Base-by-base conservation (phyloP, 1,284 basidiomycete species). In the Cryptococcus deneoformans region DNA sequence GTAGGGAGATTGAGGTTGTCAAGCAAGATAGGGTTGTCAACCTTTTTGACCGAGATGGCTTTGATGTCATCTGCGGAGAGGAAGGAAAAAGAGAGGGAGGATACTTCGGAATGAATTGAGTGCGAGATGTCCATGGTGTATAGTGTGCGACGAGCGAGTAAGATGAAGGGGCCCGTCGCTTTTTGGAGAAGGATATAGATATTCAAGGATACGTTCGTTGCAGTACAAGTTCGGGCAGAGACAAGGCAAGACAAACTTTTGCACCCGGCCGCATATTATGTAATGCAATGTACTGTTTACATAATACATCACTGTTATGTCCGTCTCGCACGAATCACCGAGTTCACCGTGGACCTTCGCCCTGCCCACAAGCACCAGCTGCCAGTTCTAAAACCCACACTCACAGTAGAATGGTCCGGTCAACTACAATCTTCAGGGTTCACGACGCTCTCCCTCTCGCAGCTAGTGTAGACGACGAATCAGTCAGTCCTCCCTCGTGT, bases 21-120 rank as follows among this genome's bases (percentile, higher is more conserved):
- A 66, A 99, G 86, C 56, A 99, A 84, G 60, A 90, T 83, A 4
- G 94, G 89, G 77, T 99, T 99, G 62, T 91, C 85, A 69, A 99
- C 89, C 81, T 97, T 91, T 91, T 95, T 94, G 70, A 99, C 95
- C 16, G 93, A 97, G 74, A 99, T 93, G 60, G 88, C 85, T 53
- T 89, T 85, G 66, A 98, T 84, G 77, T 99, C 95, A 67, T 90
- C 85, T n/a, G 90, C 82, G 12, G 90, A 86, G 57, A 99, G 86
- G 78, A 96, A 96, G 3, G 93, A 94, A 79, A 79, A 99, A 29
- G 94, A 95, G 55, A 98, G 80, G 63, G 88, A 88, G 57, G 86
- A 80, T 66, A 96, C 88, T 55, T 87, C 86, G 5, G 92, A 89
- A 12, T 91, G 87, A 56, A 99, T 80, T 24, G 95, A 88, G 70